Conservation (phyloP, 495 filamentous ascomycete species). For the Apiosordaria backusii region DNA sequence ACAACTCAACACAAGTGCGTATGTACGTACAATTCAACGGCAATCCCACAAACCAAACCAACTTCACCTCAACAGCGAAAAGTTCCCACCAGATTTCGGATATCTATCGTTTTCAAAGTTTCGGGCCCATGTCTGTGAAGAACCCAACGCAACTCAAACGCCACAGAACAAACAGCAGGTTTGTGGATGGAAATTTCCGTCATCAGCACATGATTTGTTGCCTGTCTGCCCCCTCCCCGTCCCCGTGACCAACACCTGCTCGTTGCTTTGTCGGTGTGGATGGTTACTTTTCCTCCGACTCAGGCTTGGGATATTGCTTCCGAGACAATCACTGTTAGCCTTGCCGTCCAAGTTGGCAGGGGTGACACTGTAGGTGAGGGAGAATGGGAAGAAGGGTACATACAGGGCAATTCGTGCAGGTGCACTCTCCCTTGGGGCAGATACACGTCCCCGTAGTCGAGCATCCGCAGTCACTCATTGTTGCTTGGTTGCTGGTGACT, state of each 20-base stretch:
- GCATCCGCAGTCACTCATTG: constrained; percentile 18
- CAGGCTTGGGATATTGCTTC: too few species aligned
- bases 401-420: constrained; percentile 26
- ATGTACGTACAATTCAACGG: too few species aligned
- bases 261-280: not conserved
- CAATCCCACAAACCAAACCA: too few species aligned
- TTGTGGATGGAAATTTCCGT: not conserved
- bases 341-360: too few species aligned
- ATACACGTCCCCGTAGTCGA: constrained; percentile 16
- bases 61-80: too few species aligned
- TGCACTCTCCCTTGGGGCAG: constrained; percentile 26
- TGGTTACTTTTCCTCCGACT: not conserved
- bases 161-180: not conserved
- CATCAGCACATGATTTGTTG: not conserved
- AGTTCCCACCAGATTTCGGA: too few species aligned
- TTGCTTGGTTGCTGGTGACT: not conserved
- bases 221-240: not conserved
- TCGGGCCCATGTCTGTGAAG: not conserved
- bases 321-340: too few species aligned
- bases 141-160: not conserved
- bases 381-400: not conserved
- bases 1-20: too few species aligned
- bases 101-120: too few species aligned
- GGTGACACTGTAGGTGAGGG: too few species aligned
- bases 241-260: not conserved